A percentile compares a stretch with the other conserved stretches of the same genome.
phyloP scores from a whole-genome alignment of 768 basidiomycete genomes.

The Asterophora lycoperdoides region DNA sequence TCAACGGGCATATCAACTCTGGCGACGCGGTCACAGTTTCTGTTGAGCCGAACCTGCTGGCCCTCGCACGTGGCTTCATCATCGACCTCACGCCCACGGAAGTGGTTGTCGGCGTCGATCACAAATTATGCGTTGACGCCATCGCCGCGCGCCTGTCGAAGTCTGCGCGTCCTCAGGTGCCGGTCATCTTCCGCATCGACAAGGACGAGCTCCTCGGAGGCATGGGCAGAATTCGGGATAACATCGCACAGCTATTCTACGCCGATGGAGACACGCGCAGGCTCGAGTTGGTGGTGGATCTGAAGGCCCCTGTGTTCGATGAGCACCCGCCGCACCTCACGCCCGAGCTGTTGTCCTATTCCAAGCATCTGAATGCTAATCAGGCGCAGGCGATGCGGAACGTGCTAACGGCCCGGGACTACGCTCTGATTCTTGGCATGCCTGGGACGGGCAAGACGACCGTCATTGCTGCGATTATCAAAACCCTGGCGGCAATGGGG shows the following conservation, averaged over 20 bases:
- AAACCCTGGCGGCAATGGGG: constrained; percentile 68
- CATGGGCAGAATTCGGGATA: constrained; percentile 85
- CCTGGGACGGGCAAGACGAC: constrained; percentile 99
- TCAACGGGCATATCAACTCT: constrained; percentile 72
- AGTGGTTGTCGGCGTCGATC: constrained; percentile 81
- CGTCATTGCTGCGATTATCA: constrained; percentile 85
- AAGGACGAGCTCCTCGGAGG: constrained; percentile 88
- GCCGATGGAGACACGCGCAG: constrained; percentile 65
- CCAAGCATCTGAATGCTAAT: constrained; percentile 56
- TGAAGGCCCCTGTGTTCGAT: constrained; percentile 63
- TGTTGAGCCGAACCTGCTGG: constrained; percentile 81
- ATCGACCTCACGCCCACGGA: constrained; percentile 58
- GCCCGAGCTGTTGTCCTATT: constrained; percentile 24
- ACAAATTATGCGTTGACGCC: constrained; percentile 52
- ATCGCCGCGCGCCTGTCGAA: constrained; percentile 38
- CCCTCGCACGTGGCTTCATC: constrained; percentile 81
- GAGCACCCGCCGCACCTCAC: constrained; percentile 17
- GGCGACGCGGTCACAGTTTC: constrained; percentile 88
- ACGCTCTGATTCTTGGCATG: constrained; percentile 93
- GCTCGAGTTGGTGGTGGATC: constrained; percentile 77
- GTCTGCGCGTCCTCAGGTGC: background rate
- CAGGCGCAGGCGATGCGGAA: constrained; percentile 71
- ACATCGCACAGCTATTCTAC: constrained; percentile 87
- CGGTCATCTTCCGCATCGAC: constrained; percentile 77
- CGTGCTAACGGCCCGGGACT: constrained; percentile 79